Conservation (phyloP, 768 basidiomycete species). For the Kwoniella pini region DNA sequence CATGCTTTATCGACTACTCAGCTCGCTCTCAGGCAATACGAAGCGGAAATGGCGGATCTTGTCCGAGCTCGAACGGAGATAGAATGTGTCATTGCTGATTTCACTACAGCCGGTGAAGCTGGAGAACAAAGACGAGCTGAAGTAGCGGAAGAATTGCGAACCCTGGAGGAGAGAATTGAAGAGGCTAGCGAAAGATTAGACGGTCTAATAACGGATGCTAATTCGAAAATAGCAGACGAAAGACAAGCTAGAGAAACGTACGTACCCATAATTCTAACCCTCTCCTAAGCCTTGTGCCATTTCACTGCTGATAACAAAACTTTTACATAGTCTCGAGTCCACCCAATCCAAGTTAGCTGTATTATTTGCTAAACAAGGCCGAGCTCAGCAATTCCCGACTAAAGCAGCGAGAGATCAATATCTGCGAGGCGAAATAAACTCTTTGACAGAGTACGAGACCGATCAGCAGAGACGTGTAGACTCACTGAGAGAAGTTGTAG, state of each 20-base stretch:
- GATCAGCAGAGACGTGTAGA: slow-evolving; percentile 64
- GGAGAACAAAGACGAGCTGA: slow-evolving; percentile 67
- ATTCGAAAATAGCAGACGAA: slow-evolving; percentile 59
- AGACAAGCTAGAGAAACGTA: slow-evolving; percentile 59
- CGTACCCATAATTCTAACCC: slow-evolving; percentile 18
- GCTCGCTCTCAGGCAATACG: slow-evolving; percentile 71
- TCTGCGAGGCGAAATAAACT: slow-evolving; percentile 73
- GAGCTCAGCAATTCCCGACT: slow-evolving; percentile 78
- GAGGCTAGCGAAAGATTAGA: slow-evolving; percentile 66
- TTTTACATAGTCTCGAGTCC: slow-evolving; percentile 64
- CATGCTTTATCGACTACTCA: slow-evolving; percentile 71
- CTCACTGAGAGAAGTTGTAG: slow-evolving; percentile 55
- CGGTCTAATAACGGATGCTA: slow-evolving; percentile 72
- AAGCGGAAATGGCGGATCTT: slow-evolving; percentile 82
- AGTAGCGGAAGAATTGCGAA: slow-evolving; percentile 66
- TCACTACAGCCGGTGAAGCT: slow-evolving; percentile 66
- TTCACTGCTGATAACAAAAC: slow-evolving; percentile 8
- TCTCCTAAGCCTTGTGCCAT: too few species aligned
- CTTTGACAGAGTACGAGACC: slow-evolving; percentile 63
- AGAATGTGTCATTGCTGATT: slow-evolving; percentile 77
- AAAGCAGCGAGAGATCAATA: slow-evolving; percentile 80
- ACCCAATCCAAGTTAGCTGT: slow-evolving; percentile 69
- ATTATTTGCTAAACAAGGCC: slow-evolving; percentile 87
- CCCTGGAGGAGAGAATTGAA: slow-evolving; percentile 64
- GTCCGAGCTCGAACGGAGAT: slow-evolving; percentile 81